These are phyloP conservation scores for Millerozyma acaciae DNA, from an alignment of 805 yeast species.

Conservation along the genomic window DNA sequence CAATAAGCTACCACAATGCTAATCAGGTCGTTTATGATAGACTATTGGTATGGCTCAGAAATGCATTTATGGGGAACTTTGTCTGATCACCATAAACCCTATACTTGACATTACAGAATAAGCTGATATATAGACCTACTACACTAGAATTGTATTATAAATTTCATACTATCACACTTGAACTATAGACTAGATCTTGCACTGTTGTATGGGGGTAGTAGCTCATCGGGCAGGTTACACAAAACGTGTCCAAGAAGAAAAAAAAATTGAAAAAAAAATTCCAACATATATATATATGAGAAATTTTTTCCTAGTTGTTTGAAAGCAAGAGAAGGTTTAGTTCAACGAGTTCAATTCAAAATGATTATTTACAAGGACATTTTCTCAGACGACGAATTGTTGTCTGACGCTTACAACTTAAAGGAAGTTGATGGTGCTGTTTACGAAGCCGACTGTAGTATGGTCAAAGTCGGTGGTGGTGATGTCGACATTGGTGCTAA, in stretches of 20 bases:
- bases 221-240: not conserved
- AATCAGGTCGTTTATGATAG: conserved; percentile 62
- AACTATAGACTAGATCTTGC: too few relatives aligned
- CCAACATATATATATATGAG: conserved; percentile 1
- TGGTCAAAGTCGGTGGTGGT: conserved; percentile 86
- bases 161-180: too few relatives aligned
- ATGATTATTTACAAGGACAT: conserved; percentile 59
- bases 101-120: not conserved
- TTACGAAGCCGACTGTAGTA: conserved; percentile 94
- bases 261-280: conserved; percentile 2
- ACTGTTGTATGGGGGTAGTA: too few relatives aligned
- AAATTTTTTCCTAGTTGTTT: conserved; percentile 2
- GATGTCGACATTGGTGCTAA: conserved; percentile 98
- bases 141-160: not conserved
- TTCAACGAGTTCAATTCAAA: conserved; percentile 8
- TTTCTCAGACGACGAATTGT: conserved; percentile 90
- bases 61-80: conserved; percentile 16
- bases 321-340: not conserved
- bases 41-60: conserved; percentile 14
- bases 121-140: not conserved
- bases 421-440: conserved; percentile 85
- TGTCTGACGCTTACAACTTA: conserved; percentile 95
- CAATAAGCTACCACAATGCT: conserved; percentile 70
- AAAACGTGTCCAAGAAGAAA: not conserved
- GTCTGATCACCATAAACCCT: conserved; percentile 2